Conservation (phyloP, 2,329 filamentous ascomycete genomes). For the Fusarium tupiense region DNA sequence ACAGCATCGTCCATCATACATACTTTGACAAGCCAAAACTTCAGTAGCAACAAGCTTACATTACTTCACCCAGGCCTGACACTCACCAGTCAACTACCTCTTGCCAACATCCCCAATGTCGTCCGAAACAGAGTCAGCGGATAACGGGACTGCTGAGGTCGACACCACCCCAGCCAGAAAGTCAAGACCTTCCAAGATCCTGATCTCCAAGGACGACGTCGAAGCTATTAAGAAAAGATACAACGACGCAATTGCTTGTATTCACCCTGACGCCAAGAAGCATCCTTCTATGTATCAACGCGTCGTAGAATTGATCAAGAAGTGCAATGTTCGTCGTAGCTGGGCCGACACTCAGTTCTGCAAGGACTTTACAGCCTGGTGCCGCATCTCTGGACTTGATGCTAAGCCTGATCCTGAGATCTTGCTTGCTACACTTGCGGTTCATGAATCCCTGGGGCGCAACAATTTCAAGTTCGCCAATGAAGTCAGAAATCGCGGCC, state of each 20-base stretch:
- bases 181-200: not conserved
- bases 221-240: not conserved
- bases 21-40: not conserved
- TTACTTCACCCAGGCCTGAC: not conserved
- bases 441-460: not conserved
- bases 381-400: not conserved
- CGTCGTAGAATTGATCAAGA: not conserved
- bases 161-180: not conserved
- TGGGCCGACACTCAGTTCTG: not conserved
- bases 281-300: not conserved
- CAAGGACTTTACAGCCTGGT: conserved; percentile 13
- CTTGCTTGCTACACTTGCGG: conserved; percentile 4
- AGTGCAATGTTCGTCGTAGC: not conserved
- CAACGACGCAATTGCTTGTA: not conserved
- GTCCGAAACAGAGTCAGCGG: not conserved
- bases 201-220: not conserved
- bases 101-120: not conserved
- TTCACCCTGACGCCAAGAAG: not conserved
- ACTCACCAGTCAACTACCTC: not conserved
- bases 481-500: not conserved
- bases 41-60: not conserved
- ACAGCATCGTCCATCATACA: not conserved
- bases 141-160: not conserved
- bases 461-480: not conserved
- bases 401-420: not conserved